Evolutionary conservation across 2,329 filamentous ascomycete genomes (phyloP), one percentile per base, ranked within the genome.

Genomic region (Aspergillus sojae): DNA sequence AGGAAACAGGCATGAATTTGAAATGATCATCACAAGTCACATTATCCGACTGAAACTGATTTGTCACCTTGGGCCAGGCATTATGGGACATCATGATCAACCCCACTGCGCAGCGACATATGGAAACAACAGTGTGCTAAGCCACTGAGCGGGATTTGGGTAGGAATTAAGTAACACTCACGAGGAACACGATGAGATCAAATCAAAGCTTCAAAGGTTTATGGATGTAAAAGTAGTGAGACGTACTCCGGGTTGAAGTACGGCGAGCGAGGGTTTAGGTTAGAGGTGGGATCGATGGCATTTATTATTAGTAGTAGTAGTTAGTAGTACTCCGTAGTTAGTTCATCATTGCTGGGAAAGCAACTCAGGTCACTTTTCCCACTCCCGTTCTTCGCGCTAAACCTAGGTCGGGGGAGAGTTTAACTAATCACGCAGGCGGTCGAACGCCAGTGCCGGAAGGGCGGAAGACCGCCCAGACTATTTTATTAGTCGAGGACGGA

Each of bases 231-330:
- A 55, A 45, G 53, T 39, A 34, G 11, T 55, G 52, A 39, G 30
- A 21, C 30, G 30, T 39, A 39, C n/a, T 46, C 61, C 34, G 56
- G 54, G 36, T 28, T 55, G 52, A 55, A 55, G 52, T 21, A 55
- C 52, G 52, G 50, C 45, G 19, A 39, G 45, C 43, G 36, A 48
- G n/a, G 46, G 46, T 36, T 23, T 28, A 28, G 57, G 60, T 30
- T 54, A 45, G 58, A 60, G 52, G 60, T 58, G 65, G 60, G 55
- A 65, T 57, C 41, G 58, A 66, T 59, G 57, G 55, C 34, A 52
- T 60, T 66, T 66, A 66, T 66, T 65, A 66, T 65, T 65, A 66
- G 60, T 19, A 62, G 60, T 36, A 65, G 59, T 55, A n/a, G 9
- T 6, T 32, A 36, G 52, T 55, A 39, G 52, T 55, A 7, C 26